Conservation (phyloP, 345 rosid genomes). For the Heritiera littoralis region DNA sequence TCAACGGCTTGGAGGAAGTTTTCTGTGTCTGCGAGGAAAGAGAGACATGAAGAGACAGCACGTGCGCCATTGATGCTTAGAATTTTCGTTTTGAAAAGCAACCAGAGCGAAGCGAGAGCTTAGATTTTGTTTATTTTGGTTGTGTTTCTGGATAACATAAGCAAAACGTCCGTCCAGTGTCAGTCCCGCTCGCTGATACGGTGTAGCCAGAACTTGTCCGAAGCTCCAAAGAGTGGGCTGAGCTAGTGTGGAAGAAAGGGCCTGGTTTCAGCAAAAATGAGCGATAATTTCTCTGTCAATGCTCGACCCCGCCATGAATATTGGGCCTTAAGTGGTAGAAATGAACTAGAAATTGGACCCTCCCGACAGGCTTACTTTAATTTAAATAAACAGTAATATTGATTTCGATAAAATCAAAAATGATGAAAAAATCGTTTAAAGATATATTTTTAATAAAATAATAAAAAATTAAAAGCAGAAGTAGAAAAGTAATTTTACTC, state of each 20-base stretch:
- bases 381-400: too few species aligned
- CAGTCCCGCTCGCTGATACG: background rate
- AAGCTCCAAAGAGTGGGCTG: background rate
- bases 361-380: too few species aligned
- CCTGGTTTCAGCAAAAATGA: background rate
- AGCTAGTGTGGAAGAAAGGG: background rate
- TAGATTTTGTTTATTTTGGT: background rate
- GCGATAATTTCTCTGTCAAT: background rate
- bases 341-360: too few species aligned
- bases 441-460: too few species aligned
- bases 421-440: too few species aligned
- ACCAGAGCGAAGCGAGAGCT: background rate
- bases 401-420: too few species aligned
- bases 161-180: background rate
- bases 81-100: background rate
- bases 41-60: slow-evolving; percentile 14
- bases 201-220: background rate
- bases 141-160: slow-evolving; percentile 11
- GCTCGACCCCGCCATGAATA: background rate
- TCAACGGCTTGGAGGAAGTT: slow-evolving; percentile 12
- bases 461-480: too few species aligned
- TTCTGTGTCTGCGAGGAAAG: slow-evolving; percentile 14
- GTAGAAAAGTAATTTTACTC: too few species aligned
- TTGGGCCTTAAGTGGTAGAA: background rate
- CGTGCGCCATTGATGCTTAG: slow-evolving; percentile 17